Evolutionary conservation across 1,284 basidiomycete genomes (phyloP), one percentile per base, ranked within the genome.

Genomic region (Ustilago cynodontis): DNA sequence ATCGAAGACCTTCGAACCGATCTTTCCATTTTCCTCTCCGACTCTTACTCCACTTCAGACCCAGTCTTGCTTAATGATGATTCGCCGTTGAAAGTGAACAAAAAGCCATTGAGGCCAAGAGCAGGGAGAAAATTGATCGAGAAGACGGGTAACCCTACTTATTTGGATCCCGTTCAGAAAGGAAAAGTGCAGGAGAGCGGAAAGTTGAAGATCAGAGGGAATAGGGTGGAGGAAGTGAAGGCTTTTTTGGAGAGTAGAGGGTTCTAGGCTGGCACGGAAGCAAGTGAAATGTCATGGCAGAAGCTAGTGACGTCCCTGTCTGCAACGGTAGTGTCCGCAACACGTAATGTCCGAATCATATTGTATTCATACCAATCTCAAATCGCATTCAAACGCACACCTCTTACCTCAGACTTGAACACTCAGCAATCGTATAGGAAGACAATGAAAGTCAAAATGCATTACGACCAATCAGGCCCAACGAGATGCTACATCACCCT

Each of bases 151-250:
- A 63, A 65, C 29, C 75, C 75, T 26, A 58, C 45, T n/a, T 57
- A 60, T 16, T 0, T 58, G 7, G 62, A 68, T 26, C 76, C 76
- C 1, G 57, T 78, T 0, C 67, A 71, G 41, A n/a, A 1, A 5
- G 39, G 31, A 28, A 63, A 62, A 29, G 71, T 78, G 16, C 13
- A n/a, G 20, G 31, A 43, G 1, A 56, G 61, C 9, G 71, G 68
- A 1, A 78, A 78, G 49, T n/a, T 78, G 29, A 72, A 71, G 62
- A 66, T 78, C n/a, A 13, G 63, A 3, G 76, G 76, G 1, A 78
- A 78, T 45, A 49, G 66, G 26, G 71, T 75, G 3, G 52, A 59
- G 1, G 58, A 74, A 31, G 59, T 78, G 13, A 78, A 64, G 55
- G 66, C 63, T 8, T 78, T 78, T 20, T 59, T 78, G 47, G 59